Percentiles rank a stretch among this genome's conserved stretches.
These are phyloP conservation scores for Talaromyces liani DNA, from an alignment of 495 filamentous ascomycete species.

Conservation along the genomic window DNA sequence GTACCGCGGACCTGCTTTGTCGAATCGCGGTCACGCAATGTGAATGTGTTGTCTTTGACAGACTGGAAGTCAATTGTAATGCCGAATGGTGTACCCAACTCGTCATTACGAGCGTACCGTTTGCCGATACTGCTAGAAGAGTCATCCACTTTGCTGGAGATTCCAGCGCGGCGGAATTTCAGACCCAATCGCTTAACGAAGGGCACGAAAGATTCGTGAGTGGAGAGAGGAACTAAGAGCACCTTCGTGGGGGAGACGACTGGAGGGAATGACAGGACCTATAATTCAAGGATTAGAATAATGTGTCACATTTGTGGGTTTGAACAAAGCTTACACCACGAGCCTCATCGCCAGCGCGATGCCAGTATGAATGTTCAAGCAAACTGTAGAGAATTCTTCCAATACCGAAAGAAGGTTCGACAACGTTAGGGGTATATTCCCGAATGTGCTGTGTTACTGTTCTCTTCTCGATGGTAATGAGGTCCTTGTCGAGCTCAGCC, in stretches of 20 bases:
- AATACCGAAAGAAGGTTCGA: slow-evolving; percentile 82
- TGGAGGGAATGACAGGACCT: slow-evolving; percentile 62
- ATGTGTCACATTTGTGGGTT: no score
- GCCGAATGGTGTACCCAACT: slow-evolving; percentile 59
- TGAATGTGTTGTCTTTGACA: slow-evolving; percentile 58
- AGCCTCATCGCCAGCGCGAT: slow-evolving; percentile 52
- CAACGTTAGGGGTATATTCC: slow-evolving; percentile 77
- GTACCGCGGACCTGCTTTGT: slow-evolving; percentile 61
- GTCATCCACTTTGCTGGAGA: slow-evolving; percentile 59
- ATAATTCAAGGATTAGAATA: no score
- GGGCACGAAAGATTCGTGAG: slow-evolving; percentile 49
- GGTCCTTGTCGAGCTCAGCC: slow-evolving; percentile 63
- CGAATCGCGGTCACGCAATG: slow-evolving; percentile 59
- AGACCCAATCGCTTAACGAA: slow-evolving; percentile 42
- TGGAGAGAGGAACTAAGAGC: slow-evolving; percentile 58
- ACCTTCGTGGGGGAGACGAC: slow-evolving; percentile 63
- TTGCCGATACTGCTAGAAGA: slow-evolving; percentile 63
- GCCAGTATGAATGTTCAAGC: slow-evolving; percentile 77
- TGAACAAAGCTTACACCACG: slow-evolving; percentile 58
- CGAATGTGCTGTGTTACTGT: slow-evolving; percentile 61
- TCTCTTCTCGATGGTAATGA: slow-evolving; percentile 63
- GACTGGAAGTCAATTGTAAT: slow-evolving; percentile 67
- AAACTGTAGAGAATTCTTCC: slow-evolving; percentile 71
- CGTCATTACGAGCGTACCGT: slow-evolving; percentile 59
- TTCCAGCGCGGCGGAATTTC: slow-evolving; percentile 48